Base-by-base conservation (phyloP, 202 grass and related monocot genomes). In the Zoysia matrella region DNA sequence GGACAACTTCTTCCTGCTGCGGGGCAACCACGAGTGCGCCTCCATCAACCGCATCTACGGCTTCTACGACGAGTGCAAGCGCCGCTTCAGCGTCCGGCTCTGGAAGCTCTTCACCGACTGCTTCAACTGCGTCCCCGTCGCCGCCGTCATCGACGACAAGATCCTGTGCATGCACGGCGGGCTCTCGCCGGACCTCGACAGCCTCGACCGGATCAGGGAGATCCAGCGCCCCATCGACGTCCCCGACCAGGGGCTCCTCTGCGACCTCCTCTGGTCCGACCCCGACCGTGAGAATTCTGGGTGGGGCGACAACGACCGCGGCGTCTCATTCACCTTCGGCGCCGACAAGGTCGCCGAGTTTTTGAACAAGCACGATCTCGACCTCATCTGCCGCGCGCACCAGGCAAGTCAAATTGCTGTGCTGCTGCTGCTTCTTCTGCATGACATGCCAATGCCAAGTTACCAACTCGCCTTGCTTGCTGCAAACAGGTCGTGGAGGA, bases 221-320 rank as follows among this genome's bases (percentile, higher is more conserved):
- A 92, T 97, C 70, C 66, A 84, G 14, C 73, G 94, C 1, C 92
- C 94, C 42, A 77, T 90, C 7, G 94, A 97, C 22, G 90, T 97
- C 2, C 94, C 94, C 7, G 92, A 97, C 74, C 89, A 94, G 73
- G 94, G 94, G 0, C 87, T 97, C 56, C 87, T 97, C 41, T 97
- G 94, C 61, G 91, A 97, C 80, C 94, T 97, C 49, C 77, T 97
- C 46, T 97, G 91, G 94, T 94, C 94, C 9, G 94, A 97, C 51
- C 94, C 94, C 3, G 88, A 89, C 77, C 78, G 78, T 9, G 94
- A 97, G 3, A 77, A 36, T 70, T 43, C 58, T 4, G 93, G 90
- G 0, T 95, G 93, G 93, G 90, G 88, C 1, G 86, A 90, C 80
- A 95, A 95, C 43, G 93, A 95, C 73, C 87, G 90, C 72, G 93